phyloP scores from a whole-genome alignment of 2,329 filamentous ascomycete species.

The Nannizziopsis arthrosporioides region DNA sequence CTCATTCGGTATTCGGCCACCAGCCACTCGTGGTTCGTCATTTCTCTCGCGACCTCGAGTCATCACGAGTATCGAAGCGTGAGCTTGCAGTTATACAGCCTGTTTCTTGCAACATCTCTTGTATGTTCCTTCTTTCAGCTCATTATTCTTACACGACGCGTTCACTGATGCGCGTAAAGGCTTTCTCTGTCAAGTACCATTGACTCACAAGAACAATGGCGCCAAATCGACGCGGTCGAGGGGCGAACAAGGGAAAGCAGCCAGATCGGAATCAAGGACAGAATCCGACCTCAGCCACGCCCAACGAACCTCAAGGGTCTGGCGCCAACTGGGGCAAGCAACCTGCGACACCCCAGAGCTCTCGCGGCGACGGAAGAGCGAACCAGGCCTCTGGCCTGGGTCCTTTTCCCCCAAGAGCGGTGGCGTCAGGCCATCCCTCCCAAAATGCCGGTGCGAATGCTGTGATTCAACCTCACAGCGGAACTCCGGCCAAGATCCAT shows the following conservation, averaged over 20 bases:
- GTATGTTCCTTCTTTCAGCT: background rate
- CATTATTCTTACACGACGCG: too few relatives aligned
- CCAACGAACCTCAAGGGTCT: slow-evolving; percentile 3
- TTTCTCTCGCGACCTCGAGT: slow-evolving; percentile 4
- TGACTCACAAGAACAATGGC: background rate
- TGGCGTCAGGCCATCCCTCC: slow-evolving; percentile 1
- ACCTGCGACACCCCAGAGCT: background rate
- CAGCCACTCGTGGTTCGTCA: background rate
- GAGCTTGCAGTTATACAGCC: background rate
- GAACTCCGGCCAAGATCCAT: background rate
- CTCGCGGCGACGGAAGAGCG: background rate
- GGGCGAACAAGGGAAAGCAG: slow-evolving; percentile 2
- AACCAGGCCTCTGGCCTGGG: background rate
- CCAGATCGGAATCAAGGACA: slow-evolving; percentile 5
- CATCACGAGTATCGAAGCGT: slow-evolving; percentile 2
- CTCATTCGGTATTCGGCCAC: background rate
- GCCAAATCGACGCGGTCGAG: background rate
- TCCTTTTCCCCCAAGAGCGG: slow-evolving; percentile 5
- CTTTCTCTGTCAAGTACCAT: background rate
- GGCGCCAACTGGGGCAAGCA: background rate
- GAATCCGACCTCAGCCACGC: slow-evolving; percentile 4
- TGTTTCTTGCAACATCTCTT: slow-evolving; percentile 2
- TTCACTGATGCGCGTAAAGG: too few relatives aligned
- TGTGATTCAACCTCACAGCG: slow-evolving; percentile 1
- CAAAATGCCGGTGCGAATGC: slow-evolving; percentile 1